A percentile compares a stretch with the other conserved stretches of the same genome.
Conservation (phyloP, 2,329 filamentous ascomycete genomes). For the Ophiostoma himal-ulmi region DNA sequence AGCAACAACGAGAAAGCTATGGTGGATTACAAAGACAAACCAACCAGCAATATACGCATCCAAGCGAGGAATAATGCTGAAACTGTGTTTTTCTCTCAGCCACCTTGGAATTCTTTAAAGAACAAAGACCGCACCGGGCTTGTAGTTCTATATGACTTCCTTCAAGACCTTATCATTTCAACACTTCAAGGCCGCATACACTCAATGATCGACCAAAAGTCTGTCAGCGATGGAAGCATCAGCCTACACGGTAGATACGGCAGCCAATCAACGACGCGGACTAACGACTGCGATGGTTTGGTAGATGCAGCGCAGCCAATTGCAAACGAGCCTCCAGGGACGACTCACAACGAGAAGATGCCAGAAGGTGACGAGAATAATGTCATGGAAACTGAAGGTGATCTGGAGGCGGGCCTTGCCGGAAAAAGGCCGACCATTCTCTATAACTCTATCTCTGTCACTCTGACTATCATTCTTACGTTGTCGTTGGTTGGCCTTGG, state of each 20-base stretch:
- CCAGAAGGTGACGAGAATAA: neutral
- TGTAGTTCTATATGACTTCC: neutral
- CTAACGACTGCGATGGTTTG: neutral
- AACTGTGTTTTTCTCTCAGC: neutral
- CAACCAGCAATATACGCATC: neutral
- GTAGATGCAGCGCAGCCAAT: neutral
- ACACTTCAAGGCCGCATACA: neutral
- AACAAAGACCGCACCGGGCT: neutral
- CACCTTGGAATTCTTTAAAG: neutral
- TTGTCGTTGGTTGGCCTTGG: conserved; percentile 10
- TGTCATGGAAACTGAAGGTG: too few relatives aligned
- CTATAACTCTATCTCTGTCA: conserved; percentile 63
- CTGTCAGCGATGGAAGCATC: neutral
- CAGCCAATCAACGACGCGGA: neutral
- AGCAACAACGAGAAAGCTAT: neutral
- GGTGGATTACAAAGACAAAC: neutral
- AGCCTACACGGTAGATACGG: neutral
- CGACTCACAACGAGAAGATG: neutral
- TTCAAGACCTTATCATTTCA: neutral
- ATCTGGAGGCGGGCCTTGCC: neutral
- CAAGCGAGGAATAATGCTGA: neutral
- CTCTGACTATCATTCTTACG: conserved; percentile 60
- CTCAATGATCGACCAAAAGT: neutral
- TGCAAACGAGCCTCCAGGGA: neutral
- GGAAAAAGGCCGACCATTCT: conserved; percentile 62